These are phyloP conservation scores for Endoconidiophora laricicola DNA, from an alignment of 2,329 filamentous ascomycete genomes.

Conservation along the genomic window DNA sequence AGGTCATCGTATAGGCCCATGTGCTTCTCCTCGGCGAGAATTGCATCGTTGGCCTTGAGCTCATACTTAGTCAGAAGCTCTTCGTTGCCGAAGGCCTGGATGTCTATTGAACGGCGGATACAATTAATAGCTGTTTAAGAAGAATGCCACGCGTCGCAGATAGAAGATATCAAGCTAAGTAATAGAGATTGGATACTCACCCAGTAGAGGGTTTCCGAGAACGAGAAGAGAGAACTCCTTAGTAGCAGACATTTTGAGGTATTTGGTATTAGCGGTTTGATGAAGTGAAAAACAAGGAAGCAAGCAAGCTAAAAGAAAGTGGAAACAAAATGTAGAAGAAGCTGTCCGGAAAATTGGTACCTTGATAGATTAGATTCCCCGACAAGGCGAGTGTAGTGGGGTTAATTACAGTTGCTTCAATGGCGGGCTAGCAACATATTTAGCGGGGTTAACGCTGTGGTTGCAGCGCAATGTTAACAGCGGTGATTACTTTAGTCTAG, in stretches of 20 bases:
- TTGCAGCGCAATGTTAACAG: no score
- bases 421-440: not conserved
- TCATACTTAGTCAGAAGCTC: conserved; percentile 80
- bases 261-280: not conserved
- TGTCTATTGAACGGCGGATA: conserved; percentile 43
- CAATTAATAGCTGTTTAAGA: no score
- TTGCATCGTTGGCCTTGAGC: conserved; percentile 92
- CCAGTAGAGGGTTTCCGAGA: conserved; percentile 93
- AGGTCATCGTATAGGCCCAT: conserved; percentile 82
- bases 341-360: no score
- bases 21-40: conserved; percentile 88
- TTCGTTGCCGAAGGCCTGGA: conserved; percentile 72
- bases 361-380: not conserved
- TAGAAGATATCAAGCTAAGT: not conserved
- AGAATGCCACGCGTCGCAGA: not conserved
- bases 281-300: not conserved
- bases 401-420: no score
- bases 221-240: conserved; percentile 82
- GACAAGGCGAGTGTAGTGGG: no score
- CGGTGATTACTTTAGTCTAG: no score
- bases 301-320: not conserved
- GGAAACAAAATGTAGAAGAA: not conserved
- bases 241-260: conserved; percentile 46
- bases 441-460: conserved; percentile 3
- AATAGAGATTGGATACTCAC: conserved; percentile 30